Conservation (phyloP, 2,329 filamentous ascomycete species). For the Hysterium pulicare region DNA sequence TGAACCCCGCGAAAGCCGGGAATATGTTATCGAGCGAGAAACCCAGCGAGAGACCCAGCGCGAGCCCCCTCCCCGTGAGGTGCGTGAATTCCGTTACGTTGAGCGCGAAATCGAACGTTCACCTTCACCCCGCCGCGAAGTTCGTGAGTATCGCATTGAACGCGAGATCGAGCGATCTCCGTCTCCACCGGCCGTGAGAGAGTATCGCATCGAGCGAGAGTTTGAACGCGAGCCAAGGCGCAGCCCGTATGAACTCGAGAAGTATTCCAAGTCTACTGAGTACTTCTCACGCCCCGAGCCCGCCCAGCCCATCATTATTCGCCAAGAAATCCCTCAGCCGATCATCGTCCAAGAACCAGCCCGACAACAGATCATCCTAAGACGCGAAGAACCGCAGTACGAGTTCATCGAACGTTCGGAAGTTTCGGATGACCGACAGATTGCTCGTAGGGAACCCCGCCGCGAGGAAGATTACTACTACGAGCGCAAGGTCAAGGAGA, state of each 20-base stretch:
- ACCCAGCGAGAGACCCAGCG: constrained; percentile 9
- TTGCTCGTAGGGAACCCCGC: constrained; percentile 43
- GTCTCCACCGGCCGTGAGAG: constrained; percentile 37
- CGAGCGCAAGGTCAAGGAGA: constrained; percentile 54
- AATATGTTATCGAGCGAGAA: constrained; percentile 39
- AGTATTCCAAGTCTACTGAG: constrained; percentile 53
- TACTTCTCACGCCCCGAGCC: constrained; percentile 48
- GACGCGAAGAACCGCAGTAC: constrained; percentile 55
- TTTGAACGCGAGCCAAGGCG: constrained; percentile 41
- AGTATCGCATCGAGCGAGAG: constrained; percentile 41
- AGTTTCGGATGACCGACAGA: constrained; percentile 46
- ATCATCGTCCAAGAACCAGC: constrained; percentile 55
- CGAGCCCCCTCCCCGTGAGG: constrained; percentile 20
- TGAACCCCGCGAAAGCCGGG: constrained; percentile 21
- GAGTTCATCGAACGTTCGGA: constrained; percentile 59
- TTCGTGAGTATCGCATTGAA: constrained; percentile 52
- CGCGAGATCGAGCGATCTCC: constrained; percentile 48
- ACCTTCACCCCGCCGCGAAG: constrained; percentile 43
- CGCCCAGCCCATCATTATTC: constrained; percentile 47
- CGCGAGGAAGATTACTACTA: constrained; percentile 62
- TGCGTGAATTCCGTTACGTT: constrained; percentile 36
- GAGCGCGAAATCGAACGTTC: constrained; percentile 33
- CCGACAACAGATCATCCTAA: constrained; percentile 47
- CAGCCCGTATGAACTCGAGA: constrained; percentile 45
- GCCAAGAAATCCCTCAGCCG: constrained; percentile 48